These are phyloP conservation scores for Boletus hoseneyae DNA, from an alignment of 1,284 basidiomycete species.

Conservation along the genomic window DNA sequence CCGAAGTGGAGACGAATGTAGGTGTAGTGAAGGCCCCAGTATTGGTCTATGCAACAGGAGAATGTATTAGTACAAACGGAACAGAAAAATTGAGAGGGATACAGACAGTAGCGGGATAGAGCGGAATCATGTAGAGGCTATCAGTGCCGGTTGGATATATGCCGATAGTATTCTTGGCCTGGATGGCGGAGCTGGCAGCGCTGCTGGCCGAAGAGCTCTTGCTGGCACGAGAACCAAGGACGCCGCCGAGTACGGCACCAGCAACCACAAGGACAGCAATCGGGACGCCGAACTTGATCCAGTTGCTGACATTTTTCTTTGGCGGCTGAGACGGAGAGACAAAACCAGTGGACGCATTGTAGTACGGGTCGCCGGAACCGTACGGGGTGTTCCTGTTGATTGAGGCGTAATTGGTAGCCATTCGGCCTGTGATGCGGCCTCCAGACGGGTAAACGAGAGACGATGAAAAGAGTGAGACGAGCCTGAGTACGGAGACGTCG, in stretches of 20 bases:
- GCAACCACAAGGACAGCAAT: conserved; percentile 53
- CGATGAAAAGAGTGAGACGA: conserved; percentile 14
- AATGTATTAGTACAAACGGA: conserved; percentile 3
- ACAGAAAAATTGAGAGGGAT: conserved; percentile 2
- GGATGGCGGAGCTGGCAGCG: conserved; percentile 51
- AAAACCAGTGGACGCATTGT: conserved; percentile 63
- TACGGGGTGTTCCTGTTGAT: conserved; percentile 43
- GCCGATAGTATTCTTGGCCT: conserved; percentile 59
- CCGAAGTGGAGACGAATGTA: conserved; percentile 57
- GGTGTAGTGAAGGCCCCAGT: conserved; percentile 74
- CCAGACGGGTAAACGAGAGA: conserved; percentile 27
- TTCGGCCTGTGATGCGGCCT: conserved; percentile 17
- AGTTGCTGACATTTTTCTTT: conserved; percentile 43
- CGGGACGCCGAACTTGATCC: conserved; percentile 58
- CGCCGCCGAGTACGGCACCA: conserved; percentile 65
- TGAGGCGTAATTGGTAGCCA: conserved; percentile 46
- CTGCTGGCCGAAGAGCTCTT: conserved; percentile 39
- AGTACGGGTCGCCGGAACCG: conserved; percentile 60
- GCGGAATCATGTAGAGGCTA: conserved; percentile 70
- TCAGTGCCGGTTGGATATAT: conserved; percentile 74
- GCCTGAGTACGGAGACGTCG: neutral
- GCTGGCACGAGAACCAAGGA: conserved; percentile 55
- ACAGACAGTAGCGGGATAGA: conserved; percentile 86
- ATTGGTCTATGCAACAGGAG: conserved; percentile 58
- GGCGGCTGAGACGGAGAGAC: conserved; percentile 43